Percentiles rank a stretch among this genome's conserved stretches.
These are phyloP conservation scores for Dothidotthia symphoricarpi DNA, from an alignment of 2,329 filamentous ascomycete genomes.

Conservation along the genomic window DNA sequence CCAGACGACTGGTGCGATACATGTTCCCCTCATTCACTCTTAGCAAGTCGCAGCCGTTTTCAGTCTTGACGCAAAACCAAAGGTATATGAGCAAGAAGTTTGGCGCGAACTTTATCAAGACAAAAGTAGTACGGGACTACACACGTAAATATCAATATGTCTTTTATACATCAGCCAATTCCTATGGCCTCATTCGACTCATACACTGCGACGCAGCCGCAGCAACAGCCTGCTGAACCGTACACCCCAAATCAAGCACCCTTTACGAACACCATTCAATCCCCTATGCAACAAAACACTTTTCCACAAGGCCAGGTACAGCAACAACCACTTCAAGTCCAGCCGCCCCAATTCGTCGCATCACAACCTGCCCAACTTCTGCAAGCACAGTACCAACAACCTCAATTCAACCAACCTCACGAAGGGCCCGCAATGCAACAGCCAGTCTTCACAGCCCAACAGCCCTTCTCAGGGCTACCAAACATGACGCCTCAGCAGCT, in stretches of 20 bases:
- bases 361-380: neutral
- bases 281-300: too few species aligned
- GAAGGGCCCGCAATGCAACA: too few species aligned
- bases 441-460: constrained; percentile 12
- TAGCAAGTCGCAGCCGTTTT: too few species aligned
- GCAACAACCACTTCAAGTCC: neutral
- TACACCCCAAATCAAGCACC: too few species aligned
- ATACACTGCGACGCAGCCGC: constrained; percentile 9
- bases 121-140: too few species aligned
- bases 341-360: constrained; percentile 9
- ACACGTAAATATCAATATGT: constrained; percentile 4
- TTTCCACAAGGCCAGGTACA: too few species aligned
- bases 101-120: too few species aligned
- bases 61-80: too few species aligned
- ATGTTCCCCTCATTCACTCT: too few species aligned
- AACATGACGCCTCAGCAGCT: constrained; percentile 30
- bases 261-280: too few species aligned
- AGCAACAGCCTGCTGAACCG: constrained; percentile 2
- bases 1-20: too few species aligned
- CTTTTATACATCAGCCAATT: constrained; percentile 15
- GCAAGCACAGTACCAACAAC: constrained; percentile 11
- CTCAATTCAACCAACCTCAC: constrained; percentile 13
- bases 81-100: too few species aligned
- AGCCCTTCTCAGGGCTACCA: constrained; percentile 20
- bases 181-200: constrained; percentile 13